Base-by-base conservation (phyloP, 495 filamentous ascomycete species). In the Tuber microsphaerosporum region DNA sequence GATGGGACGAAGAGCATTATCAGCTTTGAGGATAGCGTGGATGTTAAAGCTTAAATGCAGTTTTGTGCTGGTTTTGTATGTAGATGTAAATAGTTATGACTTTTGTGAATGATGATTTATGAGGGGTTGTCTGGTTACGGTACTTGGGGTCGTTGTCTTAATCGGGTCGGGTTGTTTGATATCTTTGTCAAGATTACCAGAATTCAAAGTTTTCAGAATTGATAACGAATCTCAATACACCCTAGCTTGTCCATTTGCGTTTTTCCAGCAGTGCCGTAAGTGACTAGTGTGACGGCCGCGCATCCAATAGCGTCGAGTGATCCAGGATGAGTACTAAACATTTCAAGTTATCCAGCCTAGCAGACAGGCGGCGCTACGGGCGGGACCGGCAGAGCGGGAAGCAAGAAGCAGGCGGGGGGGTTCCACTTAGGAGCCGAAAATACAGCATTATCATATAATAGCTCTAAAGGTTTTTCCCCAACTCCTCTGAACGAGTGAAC, bases 1-100 rank as follows among this genome's bases (percentile, higher is more conserved):
- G 41, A 77, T 41, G 75, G 83, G 16, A 85, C 56, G 14, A 65
- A 17, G 26, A 65, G 56, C 14, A 5, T 26, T 31, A 14, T 5
- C 56, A 65, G 56, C 56, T 3, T 16, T 65, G 56, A 65, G 4
- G 56, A 31, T 26, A 34, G 56, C 34, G 31, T 65, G 26, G 56
- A 65, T 34, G 26, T 65, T 31, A 65, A 65, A 65, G 26, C 14
- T 65, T 65, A 34, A 65, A 31, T 5, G 31, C 2, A 2, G 14
- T 26, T 34, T 26, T 17, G 10, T 65, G 4, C n/a, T 9, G 0
- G 56, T 16, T 65, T 34, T 34, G 14, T 34, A 12, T 34, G 26
- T 34, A 12, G 26, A 34, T 65, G 56, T 34, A 65, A 17, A n/a
- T 65, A 65, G 12, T 65, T 65, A 65, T 34, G 26, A 26, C n/a